Evolutionary conservation across 176 grass and related monocot species (phyloP), one percentile per base, ranked within the genome.

Genomic region (Rhipidocladum racemiflorum): DNA sequence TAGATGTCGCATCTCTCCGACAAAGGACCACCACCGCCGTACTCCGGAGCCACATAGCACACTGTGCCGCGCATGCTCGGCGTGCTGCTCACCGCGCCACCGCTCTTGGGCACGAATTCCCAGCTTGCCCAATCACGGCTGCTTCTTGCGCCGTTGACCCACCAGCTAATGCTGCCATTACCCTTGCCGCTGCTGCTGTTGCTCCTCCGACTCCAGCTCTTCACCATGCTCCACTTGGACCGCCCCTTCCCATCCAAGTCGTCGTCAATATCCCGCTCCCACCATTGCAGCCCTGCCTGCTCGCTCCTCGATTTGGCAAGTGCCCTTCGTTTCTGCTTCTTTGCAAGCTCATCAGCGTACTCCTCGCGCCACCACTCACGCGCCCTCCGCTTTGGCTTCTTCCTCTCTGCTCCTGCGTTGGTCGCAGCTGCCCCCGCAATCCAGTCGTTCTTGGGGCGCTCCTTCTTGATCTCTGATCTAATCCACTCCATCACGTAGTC

Each of bases 401-500:
- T 90, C 35, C 35, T 72, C 65, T 88, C 81, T 30, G 62, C 29
- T 3, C 80, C 74, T 56, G 68, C 55, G 28, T 86, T 81, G 34
- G 83, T 35, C 8, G 62, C 65, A 1, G 88, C 73, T 17, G 83
- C 55, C 1, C 78, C 85, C 7, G 78, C 71, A 72, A 85, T 84
- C 90, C 90, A 97, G 55, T 97, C 86, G n/a, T 77, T 87, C 57
- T 89, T 93, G 27, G 94, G 90, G 38, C 84, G 77, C 77, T 97
- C 94, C 67, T 93, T 97, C 86, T 91, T 93, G 81, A 93, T 97
- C 74, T 97, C 94, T 5, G 91, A 97, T 54, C 85, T 75, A 83
- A 97, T 97, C 94, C 94, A 97, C 68, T 97, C 94, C 94, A 93
- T 89, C 13, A 97, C 90, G 69, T 93, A 93, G 64, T 97, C 91